A percentile compares a stretch with the other conserved stretches of the same genome.
Conservation (phyloP, 495 filamentous ascomycete species). For the Penicillium desertorum region DNA sequence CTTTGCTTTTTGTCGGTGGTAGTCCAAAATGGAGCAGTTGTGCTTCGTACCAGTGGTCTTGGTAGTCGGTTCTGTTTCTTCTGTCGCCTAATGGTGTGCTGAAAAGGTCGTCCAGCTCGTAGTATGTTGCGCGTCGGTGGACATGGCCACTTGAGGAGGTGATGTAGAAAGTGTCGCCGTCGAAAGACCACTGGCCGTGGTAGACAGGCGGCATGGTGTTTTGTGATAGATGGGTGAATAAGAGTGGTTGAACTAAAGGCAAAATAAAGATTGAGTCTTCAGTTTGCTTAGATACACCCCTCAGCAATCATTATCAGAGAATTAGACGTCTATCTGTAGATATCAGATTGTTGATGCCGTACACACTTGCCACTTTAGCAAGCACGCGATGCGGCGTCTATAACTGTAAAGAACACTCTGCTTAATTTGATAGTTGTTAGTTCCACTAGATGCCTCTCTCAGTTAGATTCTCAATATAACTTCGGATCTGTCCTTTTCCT, state of each 20-base stretch:
- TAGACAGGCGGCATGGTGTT: not conserved
- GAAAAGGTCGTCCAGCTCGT: slow-evolving; percentile 50
- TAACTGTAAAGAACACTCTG: too few relatives aligned
- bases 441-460: too few relatives aligned
- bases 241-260: not conserved
- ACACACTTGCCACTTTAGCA: not conserved
- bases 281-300: not conserved
- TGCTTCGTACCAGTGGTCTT: slow-evolving; percentile 57
- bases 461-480: too few relatives aligned
- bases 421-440: too few relatives aligned
- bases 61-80: slow-evolving; percentile 39
- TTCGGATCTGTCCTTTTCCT: too few relatives aligned
- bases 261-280: not conserved
- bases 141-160: not conserved
- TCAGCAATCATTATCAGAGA: not conserved
- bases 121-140: slow-evolving; percentile 49
- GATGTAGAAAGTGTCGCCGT: not conserved
- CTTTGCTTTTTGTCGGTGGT: slow-evolving; percentile 51
- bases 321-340: not conserved
- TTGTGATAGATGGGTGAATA: not conserved
- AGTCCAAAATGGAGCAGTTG: slow-evolving; percentile 61
- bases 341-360: not conserved
- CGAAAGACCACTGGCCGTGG: slow-evolving; percentile 1
- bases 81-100: slow-evolving; percentile 12
- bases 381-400: not conserved